phyloP scores from a whole-genome alignment of 495 filamentous ascomycete species.

The Thermothielavioides terrestris region DNA sequence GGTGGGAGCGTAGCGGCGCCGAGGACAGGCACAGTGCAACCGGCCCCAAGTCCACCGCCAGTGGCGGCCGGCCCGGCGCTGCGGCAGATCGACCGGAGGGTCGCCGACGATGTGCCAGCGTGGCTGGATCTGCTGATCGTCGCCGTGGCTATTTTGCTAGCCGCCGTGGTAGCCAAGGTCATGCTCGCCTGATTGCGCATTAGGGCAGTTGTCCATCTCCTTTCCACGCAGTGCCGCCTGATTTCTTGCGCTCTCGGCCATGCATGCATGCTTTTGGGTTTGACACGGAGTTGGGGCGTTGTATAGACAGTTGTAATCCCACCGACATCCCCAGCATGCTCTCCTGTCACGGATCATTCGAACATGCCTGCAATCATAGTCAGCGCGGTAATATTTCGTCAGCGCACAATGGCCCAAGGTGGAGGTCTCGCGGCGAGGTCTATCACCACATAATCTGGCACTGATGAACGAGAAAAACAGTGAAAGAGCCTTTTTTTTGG shows the following conservation, averaged over 20 bases:
- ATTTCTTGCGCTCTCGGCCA: not conserved
- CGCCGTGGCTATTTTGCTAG: constrained; percentile 41
- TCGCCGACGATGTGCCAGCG: constrained; percentile 30
- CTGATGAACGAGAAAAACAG: too few species aligned
- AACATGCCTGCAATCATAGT: too few species aligned
- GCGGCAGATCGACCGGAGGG: constrained; percentile 12
- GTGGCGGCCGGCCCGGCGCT: constrained; percentile 23
- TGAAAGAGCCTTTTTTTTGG: too few species aligned
- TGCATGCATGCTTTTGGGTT: too few species aligned
- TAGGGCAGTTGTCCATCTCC: too few species aligned
- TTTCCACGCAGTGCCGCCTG: not conserved
- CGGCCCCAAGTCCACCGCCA: constrained; percentile 11
- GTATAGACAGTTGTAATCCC: not conserved
- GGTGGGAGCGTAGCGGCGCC: constrained; percentile 13
- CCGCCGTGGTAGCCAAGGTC: constrained; percentile 45
- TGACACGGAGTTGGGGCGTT: not conserved
- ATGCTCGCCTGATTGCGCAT: constrained; percentile 20
- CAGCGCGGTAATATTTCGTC: too few species aligned
- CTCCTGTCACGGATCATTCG: too few species aligned
- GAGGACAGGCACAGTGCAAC: constrained; percentile 30
- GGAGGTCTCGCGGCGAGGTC: too few species aligned
- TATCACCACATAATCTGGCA: too few species aligned
- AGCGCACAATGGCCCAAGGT: too few species aligned
- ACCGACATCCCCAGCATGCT: not conserved
- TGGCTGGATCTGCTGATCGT: constrained; percentile 57